Conservation (phyloP, 192 early-diverging fungal species). For the Dispira simplex region DNA sequence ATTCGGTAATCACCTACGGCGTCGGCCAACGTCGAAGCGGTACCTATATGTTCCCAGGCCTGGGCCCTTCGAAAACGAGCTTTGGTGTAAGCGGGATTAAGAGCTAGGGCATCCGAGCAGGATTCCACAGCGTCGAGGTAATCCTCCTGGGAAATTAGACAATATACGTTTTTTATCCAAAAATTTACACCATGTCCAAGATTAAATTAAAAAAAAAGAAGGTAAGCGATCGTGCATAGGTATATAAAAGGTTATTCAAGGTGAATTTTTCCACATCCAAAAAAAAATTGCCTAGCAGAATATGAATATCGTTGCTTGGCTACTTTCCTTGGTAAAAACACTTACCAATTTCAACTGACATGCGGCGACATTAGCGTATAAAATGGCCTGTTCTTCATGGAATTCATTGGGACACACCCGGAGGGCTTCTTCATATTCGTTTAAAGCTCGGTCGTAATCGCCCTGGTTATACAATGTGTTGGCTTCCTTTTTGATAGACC, state of each 20-base stretch:
- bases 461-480: not conserved
- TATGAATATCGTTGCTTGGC: too few species aligned
- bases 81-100: not conserved
- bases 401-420: not conserved
- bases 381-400: not conserved
- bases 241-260: too few species aligned
- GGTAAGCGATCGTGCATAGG: too few species aligned
- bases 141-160: not conserved
- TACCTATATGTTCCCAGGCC: not conserved
- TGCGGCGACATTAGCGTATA: slow-evolving; percentile 1
- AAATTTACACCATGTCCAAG: too few species aligned
- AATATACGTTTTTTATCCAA: too few species aligned
- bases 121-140: not conserved
- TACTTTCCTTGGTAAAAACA: too few species aligned
- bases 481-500: not conserved
- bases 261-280: too few species aligned
- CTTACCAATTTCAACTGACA: slow-evolving; percentile 6
- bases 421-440: slow-evolving; percentile 9
- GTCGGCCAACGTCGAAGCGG: not conserved
- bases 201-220: too few species aligned
- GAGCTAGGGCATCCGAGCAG: not conserved
- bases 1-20: not conserved
- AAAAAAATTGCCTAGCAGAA: too few species aligned
- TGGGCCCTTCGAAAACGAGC: not conserved
- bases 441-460: not conserved